phyloP scores from a whole-genome alignment of 108 stramenopile genomes.

The Cylindrotheca closterium region DNA sequence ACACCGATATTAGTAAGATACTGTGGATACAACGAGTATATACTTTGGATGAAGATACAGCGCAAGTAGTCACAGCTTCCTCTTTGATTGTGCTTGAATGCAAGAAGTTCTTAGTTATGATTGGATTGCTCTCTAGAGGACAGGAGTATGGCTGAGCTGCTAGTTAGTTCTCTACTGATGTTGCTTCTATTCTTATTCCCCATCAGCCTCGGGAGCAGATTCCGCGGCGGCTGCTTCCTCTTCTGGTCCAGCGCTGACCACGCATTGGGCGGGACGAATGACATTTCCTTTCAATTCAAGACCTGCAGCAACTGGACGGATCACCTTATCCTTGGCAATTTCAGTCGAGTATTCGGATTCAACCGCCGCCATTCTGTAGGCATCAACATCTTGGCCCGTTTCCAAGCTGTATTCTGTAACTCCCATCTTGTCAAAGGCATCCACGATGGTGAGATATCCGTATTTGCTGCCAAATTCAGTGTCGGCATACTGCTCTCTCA shows the following conservation, averaged over 20 bases:
- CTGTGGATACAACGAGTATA: too few species aligned
- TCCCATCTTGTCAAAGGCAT: slow-evolving; percentile 55
- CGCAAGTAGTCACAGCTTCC: too few species aligned
- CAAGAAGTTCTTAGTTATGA: too few species aligned
- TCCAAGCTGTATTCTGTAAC: slow-evolving; percentile 47
- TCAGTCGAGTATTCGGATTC: slow-evolving; percentile 55
- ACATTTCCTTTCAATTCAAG: slow-evolving; percentile 75
- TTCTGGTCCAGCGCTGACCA: slow-evolving; percentile 57
- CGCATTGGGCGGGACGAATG: slow-evolving; percentile 54
- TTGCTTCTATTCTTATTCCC: background rate
- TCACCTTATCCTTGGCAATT: slow-evolving; percentile 48
- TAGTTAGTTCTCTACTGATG: too few species aligned
- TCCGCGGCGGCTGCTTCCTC: background rate
- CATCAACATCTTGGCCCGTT: slow-evolving; percentile 48
- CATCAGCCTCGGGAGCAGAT: background rate
- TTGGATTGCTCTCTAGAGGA: too few species aligned
- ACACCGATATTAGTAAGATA: too few species aligned
- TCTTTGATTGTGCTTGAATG: too few species aligned
- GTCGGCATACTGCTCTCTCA: slow-evolving; percentile 46
- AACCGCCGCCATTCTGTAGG: slow-evolving; percentile 42
- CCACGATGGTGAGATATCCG: slow-evolving; percentile 44
- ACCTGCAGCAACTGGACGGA: slow-evolving; percentile 48
- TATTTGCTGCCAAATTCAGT: slow-evolving; percentile 65
- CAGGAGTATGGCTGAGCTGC: too few species aligned
- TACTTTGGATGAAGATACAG: too few species aligned